Conservation (phyloP, 2,329 filamentous ascomycete species). For the Purpureocillium takamizusanense region DNA sequence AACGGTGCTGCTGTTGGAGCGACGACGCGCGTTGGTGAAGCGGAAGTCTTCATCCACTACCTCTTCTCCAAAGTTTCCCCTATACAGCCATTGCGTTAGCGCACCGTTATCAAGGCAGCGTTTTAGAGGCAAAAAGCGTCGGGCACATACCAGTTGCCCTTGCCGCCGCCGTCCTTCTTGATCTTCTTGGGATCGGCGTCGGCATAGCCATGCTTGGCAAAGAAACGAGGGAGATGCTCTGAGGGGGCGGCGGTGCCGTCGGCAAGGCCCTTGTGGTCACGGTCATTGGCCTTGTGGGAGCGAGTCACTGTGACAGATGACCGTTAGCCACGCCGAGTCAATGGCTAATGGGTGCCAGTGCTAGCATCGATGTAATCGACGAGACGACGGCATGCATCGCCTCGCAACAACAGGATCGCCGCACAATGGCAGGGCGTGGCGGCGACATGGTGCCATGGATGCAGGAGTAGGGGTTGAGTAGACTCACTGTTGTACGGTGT, state of each 20-base stretch:
- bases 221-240: constrained; percentile 81
- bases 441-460: constrained; percentile 1
- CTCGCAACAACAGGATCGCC: background rate
- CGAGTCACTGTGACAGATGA: constrained; percentile 67
- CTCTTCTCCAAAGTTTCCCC: constrained; percentile 79
- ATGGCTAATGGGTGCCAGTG: no score
- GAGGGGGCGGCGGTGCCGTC: constrained; percentile 62
- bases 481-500: constrained; percentile 8
- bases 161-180: constrained; percentile 93
- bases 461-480: constrained; percentile 3
- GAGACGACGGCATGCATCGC: no score
- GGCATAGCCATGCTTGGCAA: constrained; percentile 75
- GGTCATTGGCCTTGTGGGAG: constrained; percentile 91
- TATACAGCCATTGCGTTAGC: constrained; percentile 23
- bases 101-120: background rate
- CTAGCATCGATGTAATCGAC: no score
- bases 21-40: constrained; percentile 77
- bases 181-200: constrained; percentile 83
- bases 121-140: background rate
- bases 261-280: constrained; percentile 73
- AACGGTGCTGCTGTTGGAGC: constrained; percentile 80
- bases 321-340: constrained; percentile 9
- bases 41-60: constrained; percentile 76
- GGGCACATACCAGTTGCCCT: constrained; percentile 77
- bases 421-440: background rate